Evolutionary conservation across 2,329 filamentous ascomycete genomes (phyloP), one percentile per base, ranked within the genome.

Genomic region (Claviceps monticola): DNA sequence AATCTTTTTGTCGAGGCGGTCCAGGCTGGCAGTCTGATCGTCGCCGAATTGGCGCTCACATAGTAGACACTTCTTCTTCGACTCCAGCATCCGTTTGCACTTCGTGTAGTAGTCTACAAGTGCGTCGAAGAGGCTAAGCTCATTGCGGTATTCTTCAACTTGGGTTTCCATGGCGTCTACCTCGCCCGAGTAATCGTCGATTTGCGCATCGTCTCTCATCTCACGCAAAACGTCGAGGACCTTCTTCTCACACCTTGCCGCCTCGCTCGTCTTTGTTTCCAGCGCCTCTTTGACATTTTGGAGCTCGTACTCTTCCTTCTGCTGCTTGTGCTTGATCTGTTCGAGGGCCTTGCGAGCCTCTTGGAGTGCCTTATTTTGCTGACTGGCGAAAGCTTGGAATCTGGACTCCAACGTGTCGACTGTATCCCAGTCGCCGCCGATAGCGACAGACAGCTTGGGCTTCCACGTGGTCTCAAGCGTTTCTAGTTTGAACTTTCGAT

Each of bases 391-490:
- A 2, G 71, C 68, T 57, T 93, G 82, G 57, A 86, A 95, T 23
- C 82, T 76, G 41, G 73, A 63, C 45, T 95, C 88, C 11, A 97
- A 65, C 0, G 75, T 84, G 14, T 80, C 74, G 4, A 83, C 38
- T 39, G 42, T 73, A 23, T 80, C 71, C 89, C 89, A 96, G 1
- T 75, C 72, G 4, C 41, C 51, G 26, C 82, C 81, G 36, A 97
- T 59, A 11, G 87, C 66, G 5, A 74, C 70, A 13, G 78, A 74
- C 21, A 98, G 73, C 57, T 85, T 85, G 37, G 83, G 74, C 49
- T 76, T 78, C 72, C 94, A 88, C 0, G 88, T 88, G 47, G 74
- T 80, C 55, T 74, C 79, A 70, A 96, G 80, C 0, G 87, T 93
- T 8, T 89, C 78, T 2, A 97, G 72, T 55, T 85, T 86, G 37